Conservation (phyloP, 208 protist species). For the Strigomonas galati region DNA sequence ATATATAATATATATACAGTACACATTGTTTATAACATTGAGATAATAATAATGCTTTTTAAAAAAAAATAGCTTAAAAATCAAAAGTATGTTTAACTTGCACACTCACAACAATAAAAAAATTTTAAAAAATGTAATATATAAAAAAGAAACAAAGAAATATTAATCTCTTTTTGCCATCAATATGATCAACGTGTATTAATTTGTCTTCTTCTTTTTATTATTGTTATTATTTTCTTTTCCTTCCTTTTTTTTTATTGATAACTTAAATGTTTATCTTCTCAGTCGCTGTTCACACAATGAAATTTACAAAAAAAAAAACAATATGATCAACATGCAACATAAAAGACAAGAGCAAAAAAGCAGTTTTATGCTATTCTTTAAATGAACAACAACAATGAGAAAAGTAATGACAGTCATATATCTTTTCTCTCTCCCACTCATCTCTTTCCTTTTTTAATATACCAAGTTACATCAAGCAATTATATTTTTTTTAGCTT, state of each 20-base stretch:
- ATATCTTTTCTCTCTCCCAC: background rate
- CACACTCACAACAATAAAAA: background rate
- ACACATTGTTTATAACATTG: background rate
- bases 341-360: slow-evolving; percentile 5
- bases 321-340: background rate
- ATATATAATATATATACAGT: background rate
- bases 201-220: slow-evolving; percentile 2
- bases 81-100: background rate
- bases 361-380: background rate
- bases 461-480: background rate
- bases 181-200: slow-evolving; percentile 1
- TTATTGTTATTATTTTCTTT: background rate
- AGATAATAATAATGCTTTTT: slow-evolving; percentile 3
- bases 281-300: background rate
- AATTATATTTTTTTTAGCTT: background rate
- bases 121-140: slow-evolving; percentile 7
- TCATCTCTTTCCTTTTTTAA: too few relatives aligned
- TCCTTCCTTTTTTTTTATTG: background rate
- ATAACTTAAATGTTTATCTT: background rate
- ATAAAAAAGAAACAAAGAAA: slow-evolving; percentile 6
- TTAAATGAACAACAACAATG: slow-evolving; percentile 7
- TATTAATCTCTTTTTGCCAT: background rate
- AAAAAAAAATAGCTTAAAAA: slow-evolving; percentile 1
- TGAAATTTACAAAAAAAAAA: background rate
- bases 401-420: background rate